Base-by-base conservation (phyloP, 148 eudicot genomes). In the Limonium bicolor region DNA sequence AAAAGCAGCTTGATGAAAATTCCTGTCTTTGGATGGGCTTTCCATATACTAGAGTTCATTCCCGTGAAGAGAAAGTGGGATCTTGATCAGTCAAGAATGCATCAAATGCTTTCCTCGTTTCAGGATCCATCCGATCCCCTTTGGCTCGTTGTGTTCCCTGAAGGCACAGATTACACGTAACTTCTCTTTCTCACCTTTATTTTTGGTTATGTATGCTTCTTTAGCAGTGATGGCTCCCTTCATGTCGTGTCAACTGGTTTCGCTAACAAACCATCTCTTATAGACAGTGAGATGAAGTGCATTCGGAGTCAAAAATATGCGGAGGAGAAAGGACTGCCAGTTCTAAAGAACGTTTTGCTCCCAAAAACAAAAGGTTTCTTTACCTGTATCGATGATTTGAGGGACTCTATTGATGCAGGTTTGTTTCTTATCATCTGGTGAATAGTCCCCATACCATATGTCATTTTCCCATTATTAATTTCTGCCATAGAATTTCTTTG, bases 131-230 rank as follows among this genome's bases (percentile, higher is more conserved):
- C 15, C 16, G 94, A 81, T 64, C 72, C 82, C 20, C 73, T 90
- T 20, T 90, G 99, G 95, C 99, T 90, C 41, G 94, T 74, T 44
- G 60, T 90, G 66, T 90, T 90, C 33, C 99, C 99, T 0, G 99
- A 90, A 64, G 99, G 95, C 70, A 90, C 99, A 36, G 95, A 90
- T 66, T 90, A 72, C 82, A 85, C 88, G 95, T 85, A 84, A 74
- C 27, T 47, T n/a, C n/a, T 33, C 53, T 41, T 53, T 36, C 36
- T 33, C 53, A 8, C 29, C 28, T 51, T 33, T 15, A 15, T 53
- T 18, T 20, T 27, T 48, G 11, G 11, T 10, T 10, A n/a, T n/a
- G n/a, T n/a, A n/a, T n/a, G n/a, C n/a, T n/a, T n/a, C n/a, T n/a
- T n/a, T n/a, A n/a, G n/a, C n/a, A n/a, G n/a, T n/a, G n/a, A n/a